A percentile compares a stretch with the other conserved stretches of the same genome.
phyloP scores from a whole-genome alignment of 2,329 filamentous ascomycete species.

The Furcasterigmium furcatum region DNA sequence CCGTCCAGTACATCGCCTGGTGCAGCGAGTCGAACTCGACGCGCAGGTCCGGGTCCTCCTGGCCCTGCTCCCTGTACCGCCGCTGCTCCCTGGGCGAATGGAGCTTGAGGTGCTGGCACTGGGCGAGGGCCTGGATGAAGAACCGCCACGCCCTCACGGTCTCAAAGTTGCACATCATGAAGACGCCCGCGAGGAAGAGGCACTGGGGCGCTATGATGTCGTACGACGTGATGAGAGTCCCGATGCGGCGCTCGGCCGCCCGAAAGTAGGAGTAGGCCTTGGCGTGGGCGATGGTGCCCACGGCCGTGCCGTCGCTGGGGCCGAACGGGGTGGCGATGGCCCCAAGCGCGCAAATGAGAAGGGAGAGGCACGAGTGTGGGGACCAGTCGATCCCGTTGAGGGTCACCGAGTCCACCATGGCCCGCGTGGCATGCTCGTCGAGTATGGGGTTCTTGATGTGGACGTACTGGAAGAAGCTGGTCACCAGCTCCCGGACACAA shows the following conservation, averaged over 20 bases:
- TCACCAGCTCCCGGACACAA: conserved; percentile 33
- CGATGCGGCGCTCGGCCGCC: conserved; percentile 46
- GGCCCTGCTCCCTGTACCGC: conserved; percentile 5
- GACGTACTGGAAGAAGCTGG: conserved; percentile 43
- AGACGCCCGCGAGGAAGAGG: conserved; percentile 46
- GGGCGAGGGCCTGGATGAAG: conserved; percentile 47
- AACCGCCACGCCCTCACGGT: conserved; percentile 47
- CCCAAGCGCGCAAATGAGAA: conserved; percentile 44
- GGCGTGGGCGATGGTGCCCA: conserved; percentile 27
- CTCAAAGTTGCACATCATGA: conserved; percentile 43
- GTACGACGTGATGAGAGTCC: conserved; percentile 32
- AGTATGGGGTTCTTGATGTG: conserved; percentile 51
- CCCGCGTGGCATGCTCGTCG: conserved; percentile 35
- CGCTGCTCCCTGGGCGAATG: conserved; percentile 22
- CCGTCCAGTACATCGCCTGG: conserved; percentile 51
- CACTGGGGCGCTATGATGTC: conserved; percentile 46
- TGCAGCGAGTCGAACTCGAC: conserved; percentile 30
- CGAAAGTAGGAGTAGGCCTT: conserved; percentile 40
- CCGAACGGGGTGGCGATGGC: conserved; percentile 39
- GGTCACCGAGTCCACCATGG: conserved; percentile 31
- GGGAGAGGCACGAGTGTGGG: conserved; percentile 38
- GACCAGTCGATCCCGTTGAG: conserved; percentile 42
- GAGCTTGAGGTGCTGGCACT: conserved; percentile 38
- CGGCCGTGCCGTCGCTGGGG: conserved; percentile 25
- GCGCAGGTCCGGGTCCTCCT: conserved; percentile 16